A percentile compares a stretch with the other conserved stretches of the same genome.
Evolutionary conservation across 108 stramenopile species (phyloP).

Genomic region (Mediolabrus comicus): DNA sequence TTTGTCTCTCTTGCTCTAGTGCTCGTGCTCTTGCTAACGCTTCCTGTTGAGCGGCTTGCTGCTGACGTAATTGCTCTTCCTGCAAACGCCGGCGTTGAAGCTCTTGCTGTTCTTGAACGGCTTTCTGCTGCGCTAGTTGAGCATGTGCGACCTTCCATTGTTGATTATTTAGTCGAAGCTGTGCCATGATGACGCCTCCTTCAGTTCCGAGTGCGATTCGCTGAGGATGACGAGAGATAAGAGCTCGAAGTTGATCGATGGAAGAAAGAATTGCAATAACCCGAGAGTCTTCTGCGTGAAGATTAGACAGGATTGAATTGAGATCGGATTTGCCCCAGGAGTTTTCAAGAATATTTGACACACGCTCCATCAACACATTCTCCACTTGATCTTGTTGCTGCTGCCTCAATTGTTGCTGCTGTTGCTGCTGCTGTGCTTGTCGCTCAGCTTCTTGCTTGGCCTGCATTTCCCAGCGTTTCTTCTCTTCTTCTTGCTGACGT

Average conservation of each 20-base stretch:
- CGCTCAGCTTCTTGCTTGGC: constrained; percentile 52
- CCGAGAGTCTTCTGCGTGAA: constrained; percentile 82
- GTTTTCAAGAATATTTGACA: constrained; percentile 78
- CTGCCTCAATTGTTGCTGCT: constrained; percentile 51
- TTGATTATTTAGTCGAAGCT: constrained; percentile 67
- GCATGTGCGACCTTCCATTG: constrained; percentile 71
- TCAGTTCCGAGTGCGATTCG: constrained; percentile 62
- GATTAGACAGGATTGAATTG: constrained; percentile 68
- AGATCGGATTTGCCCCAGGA: constrained; percentile 88
- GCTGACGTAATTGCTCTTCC: constrained; percentile 65
- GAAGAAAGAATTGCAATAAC: constrained; percentile 73
- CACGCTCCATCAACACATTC: constrained; percentile 82
- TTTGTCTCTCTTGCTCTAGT: constrained; percentile 16
- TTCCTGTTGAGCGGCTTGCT: constrained; percentile 35
- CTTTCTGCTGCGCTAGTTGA: constrained; percentile 36
- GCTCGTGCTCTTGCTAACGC: constrained; percentile 20
- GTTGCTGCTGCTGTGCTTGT: constrained; percentile 42
- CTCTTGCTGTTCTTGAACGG: constrained; percentile 55
- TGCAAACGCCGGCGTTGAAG: constrained; percentile 38
- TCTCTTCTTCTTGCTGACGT: constrained; percentile 63
- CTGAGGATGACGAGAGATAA: constrained; percentile 70
- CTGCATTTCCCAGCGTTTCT: constrained; percentile 46
- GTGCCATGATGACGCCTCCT: constrained; percentile 76
- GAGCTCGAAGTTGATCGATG: constrained; percentile 71
- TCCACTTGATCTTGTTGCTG: constrained; percentile 82